Base-by-base conservation (phyloP, 306 rosid genomes). In the Cicer judaicum region DNA sequence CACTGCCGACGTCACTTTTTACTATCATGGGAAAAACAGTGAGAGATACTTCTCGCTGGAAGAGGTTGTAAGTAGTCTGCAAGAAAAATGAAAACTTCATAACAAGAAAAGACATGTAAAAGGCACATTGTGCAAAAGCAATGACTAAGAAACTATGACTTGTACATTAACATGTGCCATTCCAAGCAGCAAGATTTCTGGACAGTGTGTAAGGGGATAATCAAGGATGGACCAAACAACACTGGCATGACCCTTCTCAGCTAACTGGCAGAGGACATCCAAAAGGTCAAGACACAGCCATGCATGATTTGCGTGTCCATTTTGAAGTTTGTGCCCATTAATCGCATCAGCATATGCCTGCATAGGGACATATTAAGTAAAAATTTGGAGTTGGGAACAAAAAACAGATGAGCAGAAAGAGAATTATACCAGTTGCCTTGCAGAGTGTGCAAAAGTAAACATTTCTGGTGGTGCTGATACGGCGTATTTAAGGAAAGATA, bases 221-320 rank as follows among this genome's bases (percentile, higher is more conserved):
- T 90, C 93, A 60, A 95, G 87, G 67, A 95, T 84, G 11, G 89
- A 80, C 70, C 92, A 91, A 81, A 92, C 97, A 57, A 86, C 76
- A 85, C 82, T 78, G 73, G 98, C 98, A 83, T 92, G 91, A 79
- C 99, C 99, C 83, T 86, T 87, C 88, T 95, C 99, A 66, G 99
- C 92, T 65, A 95, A 84, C 85, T 83, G 89, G 79, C 99, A 95
- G 42, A 95, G 80, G 60, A 87, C 85, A 46, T 88, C 94, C 83
- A 95, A 80, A 69, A 95, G 88, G 64, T 92, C 97, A 70, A 95
- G 86, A 70, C 96, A 89, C 80, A 85, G 76, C 99, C 99, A 95
- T 14, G 97, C 97, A 82, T 95, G 93, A 88, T 95, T 90, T 77
- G 89, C 84, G 80, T 78, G 92, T 83, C 91, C 97, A 81, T 77